Evolutionary conservation across 805 yeast species (phyloP), one percentile per base, ranked within the genome.

Genomic region (Sungouiozyma ichnusensis): DNA sequence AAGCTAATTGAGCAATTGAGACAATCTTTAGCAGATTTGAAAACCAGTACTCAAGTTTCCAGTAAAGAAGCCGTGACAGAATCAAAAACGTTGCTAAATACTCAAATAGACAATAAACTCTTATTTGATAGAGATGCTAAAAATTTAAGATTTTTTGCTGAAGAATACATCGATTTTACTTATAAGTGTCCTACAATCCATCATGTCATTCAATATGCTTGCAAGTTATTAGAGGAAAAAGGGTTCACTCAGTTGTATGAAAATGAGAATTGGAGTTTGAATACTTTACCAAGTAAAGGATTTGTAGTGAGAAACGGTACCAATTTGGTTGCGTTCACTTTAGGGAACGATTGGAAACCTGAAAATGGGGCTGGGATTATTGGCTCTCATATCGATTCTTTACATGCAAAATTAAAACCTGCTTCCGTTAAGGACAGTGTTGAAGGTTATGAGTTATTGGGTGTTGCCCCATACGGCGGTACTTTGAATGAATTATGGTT

Each of bases 401-500:
- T 84, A 47, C 72, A 85, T 13, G 75, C 73, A 4, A 69, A 73
- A 45, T 68, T 85, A 56, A 85, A 85, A 65, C 95, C 95, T 1
- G 66, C 70, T 40, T 80, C 90, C 14, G 67, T 67, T 46, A 81
- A 79, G 55, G 55, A 58, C 6, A 64, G 69, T 8, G 75, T 79
- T 14, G 87, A 82, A 44, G 94, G 94, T 24, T 85, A 74, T 60
- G 85, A 82, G 49, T 63, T 81, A 38, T 66, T 85, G 24, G 95
- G 94, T 4, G 85, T 83, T 33, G 90, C 94, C 0, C 86, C 90
- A 1, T 85, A 85, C 58, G 77, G 85, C 16, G 92, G 92, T 29
- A 79, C 84, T 2, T 60, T 81, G 49, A 66, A 69, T 24, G 69
- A 69, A 17, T 62, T 75, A 35, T 81, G 94, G 87, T 77, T 84